Base-by-base conservation (phyloP, 2,329 filamentous ascomycete genomes). In the Ceratocystis eucalypticola region DNA sequence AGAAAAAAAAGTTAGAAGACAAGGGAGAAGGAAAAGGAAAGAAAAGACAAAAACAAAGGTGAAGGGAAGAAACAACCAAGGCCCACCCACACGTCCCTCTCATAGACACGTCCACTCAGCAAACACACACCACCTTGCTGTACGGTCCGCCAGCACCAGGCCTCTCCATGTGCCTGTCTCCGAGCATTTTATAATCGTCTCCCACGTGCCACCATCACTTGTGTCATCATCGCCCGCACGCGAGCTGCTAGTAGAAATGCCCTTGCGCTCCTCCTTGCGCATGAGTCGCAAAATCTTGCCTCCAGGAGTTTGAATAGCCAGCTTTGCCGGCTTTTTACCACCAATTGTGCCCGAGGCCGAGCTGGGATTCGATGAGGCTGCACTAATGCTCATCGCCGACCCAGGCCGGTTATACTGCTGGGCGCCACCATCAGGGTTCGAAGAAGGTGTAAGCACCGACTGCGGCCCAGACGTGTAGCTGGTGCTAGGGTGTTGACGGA, bases 251-350 rank as follows among this genome's bases (percentile, higher is more conserved):
- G 78, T 77, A 61, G 78, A 80, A 68, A 79, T 77, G 66, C 78
- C 80, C 72, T 80, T 82, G 71, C 82, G 80, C 69, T 91, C 88
- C 71, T 86, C 89, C 78, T 93, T 93, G 71, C 89, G 81, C 80
- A 91, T 91, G 72, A 95, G 80, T 65, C 94, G 82, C 68, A 97
- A 83, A 71, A 99, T 97, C 78, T 97, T 97, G 69, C 95, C 94
- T 37, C 88, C 89, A 0, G 94, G 94, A 5, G 89, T 91, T 76
- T 99, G 94, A 66, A 99, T 93, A 0, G 94, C 94, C 65, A 99
- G 77, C 76, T 99, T 99, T 4, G 94, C 94, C 1, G 94, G 93
- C 75, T 99, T 99, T 73, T 85, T 84, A 30, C 81, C 81, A 48
- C 81, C 78, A 67, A 81, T 80, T 41, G 78, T 80, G 17, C 79